Percentiles rank a stretch among this genome's conserved stretches.
phyloP scores from a whole-genome alignment of 1,284 basidiomycete species.

The Exobasidium cylindrosporum region DNA sequence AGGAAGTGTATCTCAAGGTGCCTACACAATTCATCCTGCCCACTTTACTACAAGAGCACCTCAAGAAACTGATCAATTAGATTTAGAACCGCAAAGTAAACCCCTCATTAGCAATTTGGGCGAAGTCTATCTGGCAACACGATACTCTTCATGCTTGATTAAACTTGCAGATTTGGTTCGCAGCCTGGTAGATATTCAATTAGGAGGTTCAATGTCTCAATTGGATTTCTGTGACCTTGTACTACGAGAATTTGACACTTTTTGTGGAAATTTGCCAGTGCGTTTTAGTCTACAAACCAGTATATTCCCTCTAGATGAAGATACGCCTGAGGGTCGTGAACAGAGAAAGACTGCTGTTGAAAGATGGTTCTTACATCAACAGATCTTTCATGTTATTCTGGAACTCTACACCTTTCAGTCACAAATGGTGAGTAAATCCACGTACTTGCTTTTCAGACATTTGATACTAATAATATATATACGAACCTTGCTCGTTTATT shows the following conservation, averaged over 20 bases:
- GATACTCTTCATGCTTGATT: background rate
- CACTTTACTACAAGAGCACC: background rate
- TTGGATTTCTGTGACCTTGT: background rate
- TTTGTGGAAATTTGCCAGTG: background rate
- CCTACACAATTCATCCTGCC: background rate
- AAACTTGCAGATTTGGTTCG: background rate
- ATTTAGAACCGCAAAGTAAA: too few relatives aligned
- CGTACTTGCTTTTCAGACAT: background rate
- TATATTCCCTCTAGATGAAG: background rate
- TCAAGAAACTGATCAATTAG: too few relatives aligned
- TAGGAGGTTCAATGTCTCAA: background rate
- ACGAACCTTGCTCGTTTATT: too few relatives aligned
- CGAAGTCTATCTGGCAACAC: background rate
- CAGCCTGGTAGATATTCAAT: background rate
- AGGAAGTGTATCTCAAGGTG: background rate
- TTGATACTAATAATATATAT: background rate
- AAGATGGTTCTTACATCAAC: constrained; percentile 1
- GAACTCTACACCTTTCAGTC: background rate
- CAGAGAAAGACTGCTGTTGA: background rate
- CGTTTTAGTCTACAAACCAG: background rate
- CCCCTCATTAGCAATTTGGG: too few relatives aligned
- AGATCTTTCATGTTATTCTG: background rate
- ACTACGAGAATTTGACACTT: background rate
- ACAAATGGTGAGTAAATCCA: background rate
- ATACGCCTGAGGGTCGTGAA: too few relatives aligned